A percentile compares a stretch with the other conserved stretches of the same genome.
Conservation (phyloP, 129 eudicot species). For the Erigeron canadensis region DNA sequence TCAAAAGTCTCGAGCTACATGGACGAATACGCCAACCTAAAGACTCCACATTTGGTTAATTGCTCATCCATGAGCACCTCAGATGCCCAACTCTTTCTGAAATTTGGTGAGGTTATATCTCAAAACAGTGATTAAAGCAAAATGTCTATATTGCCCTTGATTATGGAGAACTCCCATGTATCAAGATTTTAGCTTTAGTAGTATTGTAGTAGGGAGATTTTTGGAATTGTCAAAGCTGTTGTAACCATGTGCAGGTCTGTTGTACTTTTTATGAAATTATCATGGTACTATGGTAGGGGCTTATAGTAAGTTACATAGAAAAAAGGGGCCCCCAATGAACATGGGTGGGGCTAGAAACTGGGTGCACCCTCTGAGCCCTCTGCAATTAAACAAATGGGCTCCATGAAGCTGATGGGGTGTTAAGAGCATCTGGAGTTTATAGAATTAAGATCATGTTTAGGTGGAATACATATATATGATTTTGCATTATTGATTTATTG, state of each 20-base stretch:
- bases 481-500: no score
- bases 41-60: conserved; percentile 82
- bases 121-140: conserved; percentile 59
- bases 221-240: conserved; percentile 19
- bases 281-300: conserved; percentile 3
- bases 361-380: conserved; percentile 18
- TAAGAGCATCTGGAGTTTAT: no score
- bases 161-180: background rate
- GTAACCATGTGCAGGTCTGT: conserved; percentile 32
- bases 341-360: conserved; percentile 24
- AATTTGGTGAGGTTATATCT: conserved; percentile 93
- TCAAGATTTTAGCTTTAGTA: conserved; percentile 10
- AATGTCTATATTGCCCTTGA: conserved; percentile 38
- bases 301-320: background rate
- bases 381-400: conserved; percentile 19
- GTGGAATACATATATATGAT: no score
- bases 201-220: conserved; percentile 18
- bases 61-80: conserved; percentile 94
- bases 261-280: conserved; percentile 34
- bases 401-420: conserved; percentile 32
- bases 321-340: conserved; percentile 31
- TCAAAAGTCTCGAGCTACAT: conserved; percentile 66
- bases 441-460: no score
- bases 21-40: conserved; percentile 90
- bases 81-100: conserved; percentile 91